Evolutionary conservation across 2,329 filamentous ascomycete genomes (phyloP).

Genomic region (Xylaria sp.): DNA sequence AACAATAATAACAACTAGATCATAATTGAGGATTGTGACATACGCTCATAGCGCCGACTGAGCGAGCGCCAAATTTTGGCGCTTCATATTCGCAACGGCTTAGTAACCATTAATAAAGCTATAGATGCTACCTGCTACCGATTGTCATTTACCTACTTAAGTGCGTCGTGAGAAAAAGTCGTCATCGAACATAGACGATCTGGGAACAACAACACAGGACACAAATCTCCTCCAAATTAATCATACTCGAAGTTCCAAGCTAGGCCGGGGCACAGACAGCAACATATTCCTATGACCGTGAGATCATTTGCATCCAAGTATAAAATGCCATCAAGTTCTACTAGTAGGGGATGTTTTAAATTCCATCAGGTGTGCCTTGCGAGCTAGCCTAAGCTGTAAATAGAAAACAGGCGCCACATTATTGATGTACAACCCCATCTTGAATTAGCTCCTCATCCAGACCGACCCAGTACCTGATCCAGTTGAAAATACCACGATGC

Average conservation of each 20-base stretch:
- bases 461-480: slow-evolving; percentile 33
- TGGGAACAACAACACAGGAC: not conserved
- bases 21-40: not conserved
- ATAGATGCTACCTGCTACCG: not conserved
- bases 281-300: too few relatives aligned
- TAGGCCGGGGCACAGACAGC: too few relatives aligned
- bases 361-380: not conserved
- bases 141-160: too few relatives aligned
- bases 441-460: slow-evolving; percentile 31
- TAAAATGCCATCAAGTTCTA: not conserved
- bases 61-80: not conserved
- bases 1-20: not conserved
- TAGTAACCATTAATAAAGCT: not conserved
- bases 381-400: not conserved
- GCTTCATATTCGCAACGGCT: not conserved
- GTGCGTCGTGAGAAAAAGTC: too few relatives aligned
- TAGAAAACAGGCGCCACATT: not conserved
- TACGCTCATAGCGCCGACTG: not conserved
- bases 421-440: slow-evolving; percentile 29
- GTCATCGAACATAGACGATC: too few relatives aligned
- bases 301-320: too few relatives aligned
- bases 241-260: too few relatives aligned
- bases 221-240: not conserved
- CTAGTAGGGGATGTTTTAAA: not conserved
- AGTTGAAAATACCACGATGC: slow-evolving; percentile 33